A percentile compares a stretch with the other conserved stretches of the same genome.
phyloP scores from a whole-genome alignment of 768 basidiomycete genomes.

The Brasilioporus rufonigricans region DNA sequence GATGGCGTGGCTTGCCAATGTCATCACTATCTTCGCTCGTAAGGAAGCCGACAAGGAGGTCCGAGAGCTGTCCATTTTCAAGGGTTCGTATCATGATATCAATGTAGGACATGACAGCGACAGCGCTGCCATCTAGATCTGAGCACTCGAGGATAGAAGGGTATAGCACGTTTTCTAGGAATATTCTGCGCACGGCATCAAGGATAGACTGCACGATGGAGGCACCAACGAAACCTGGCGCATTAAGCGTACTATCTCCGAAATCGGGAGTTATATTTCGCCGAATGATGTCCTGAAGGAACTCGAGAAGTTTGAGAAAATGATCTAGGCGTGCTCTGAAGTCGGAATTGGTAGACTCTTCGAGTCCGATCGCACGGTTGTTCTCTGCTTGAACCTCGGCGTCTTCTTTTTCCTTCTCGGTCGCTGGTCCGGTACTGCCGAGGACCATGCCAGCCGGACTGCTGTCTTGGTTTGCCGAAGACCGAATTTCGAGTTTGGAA shows the following conservation, averaged over 20 bases:
- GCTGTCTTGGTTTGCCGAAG: slow-evolving; percentile 39
- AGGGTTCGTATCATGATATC: slow-evolving; percentile 83
- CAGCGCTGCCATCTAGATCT: slow-evolving; percentile 88
- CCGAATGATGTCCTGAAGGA: slow-evolving; percentile 83
- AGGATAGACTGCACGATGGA: slow-evolving; percentile 84
- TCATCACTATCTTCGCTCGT: slow-evolving; percentile 84
- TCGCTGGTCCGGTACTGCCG: slow-evolving; percentile 56
- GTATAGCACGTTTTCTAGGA: slow-evolving; percentile 91
- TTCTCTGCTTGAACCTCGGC: slow-evolving; percentile 50
- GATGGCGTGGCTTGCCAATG: slow-evolving; percentile 44
- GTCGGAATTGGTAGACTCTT: slow-evolving; percentile 70
- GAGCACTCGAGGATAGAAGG: slow-evolving; percentile 93
- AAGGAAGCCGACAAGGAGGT: slow-evolving; percentile 74
- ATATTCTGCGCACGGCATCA: slow-evolving; percentile 78
- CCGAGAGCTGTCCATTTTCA: slow-evolving; percentile 61
- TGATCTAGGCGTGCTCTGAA: slow-evolving; percentile 82
- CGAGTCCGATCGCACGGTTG: slow-evolving; percentile 62
- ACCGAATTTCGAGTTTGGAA: slow-evolving; percentile 73
- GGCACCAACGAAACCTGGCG: slow-evolving; percentile 66
- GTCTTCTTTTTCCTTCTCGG: slow-evolving; percentile 58
- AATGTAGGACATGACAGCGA: slow-evolving; percentile 94
- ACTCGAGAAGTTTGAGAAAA: slow-evolving; percentile 88
- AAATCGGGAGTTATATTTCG: slow-evolving; percentile 51
- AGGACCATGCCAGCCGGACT: slow-evolving; percentile 63
- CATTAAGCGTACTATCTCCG: slow-evolving; percentile 41